Evolutionary conservation across 2,329 filamentous ascomycete genomes (phyloP).

Genomic region (Talaromyces sp.): DNA sequence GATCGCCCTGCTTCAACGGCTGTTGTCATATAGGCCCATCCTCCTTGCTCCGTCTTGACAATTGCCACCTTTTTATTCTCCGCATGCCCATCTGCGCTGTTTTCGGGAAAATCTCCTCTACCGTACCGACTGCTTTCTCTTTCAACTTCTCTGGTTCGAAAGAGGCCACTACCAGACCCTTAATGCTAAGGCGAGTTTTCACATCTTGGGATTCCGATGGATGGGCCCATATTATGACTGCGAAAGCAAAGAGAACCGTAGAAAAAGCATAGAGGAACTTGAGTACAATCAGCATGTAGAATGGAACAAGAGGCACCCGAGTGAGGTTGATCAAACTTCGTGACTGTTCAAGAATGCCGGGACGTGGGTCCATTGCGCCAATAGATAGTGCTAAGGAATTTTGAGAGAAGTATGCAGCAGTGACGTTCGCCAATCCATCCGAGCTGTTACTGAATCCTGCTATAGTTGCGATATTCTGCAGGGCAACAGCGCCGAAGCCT

Average conservation of each 20-base stretch:
- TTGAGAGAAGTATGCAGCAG: neutral
- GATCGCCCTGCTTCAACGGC: neutral
- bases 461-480: neutral
- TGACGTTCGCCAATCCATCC: neutral
- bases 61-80: neutral
- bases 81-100: neutral
- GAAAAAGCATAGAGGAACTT: neutral
- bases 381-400: neutral
- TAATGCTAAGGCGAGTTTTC: neutral
- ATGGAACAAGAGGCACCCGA: neutral
- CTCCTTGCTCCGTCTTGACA: neutral
- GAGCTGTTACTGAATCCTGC: neutral
- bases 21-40: neutral
- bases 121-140: neutral
- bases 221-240: neutral
- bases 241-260: neutral
- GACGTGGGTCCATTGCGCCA: neutral
- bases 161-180: neutral
- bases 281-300: neutral
- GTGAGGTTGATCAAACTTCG: neutral
- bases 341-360: neutral
- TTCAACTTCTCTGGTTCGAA: neutral
- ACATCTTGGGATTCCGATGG: neutral
- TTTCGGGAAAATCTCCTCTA: slow-evolving; percentile 1
- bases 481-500: neutral